Percentiles rank a stretch among this genome's conserved stretches.
Evolutionary conservation across 371 early-diverging fungal species (phyloP).

Genomic region (Zychaea mexicana): DNA sequence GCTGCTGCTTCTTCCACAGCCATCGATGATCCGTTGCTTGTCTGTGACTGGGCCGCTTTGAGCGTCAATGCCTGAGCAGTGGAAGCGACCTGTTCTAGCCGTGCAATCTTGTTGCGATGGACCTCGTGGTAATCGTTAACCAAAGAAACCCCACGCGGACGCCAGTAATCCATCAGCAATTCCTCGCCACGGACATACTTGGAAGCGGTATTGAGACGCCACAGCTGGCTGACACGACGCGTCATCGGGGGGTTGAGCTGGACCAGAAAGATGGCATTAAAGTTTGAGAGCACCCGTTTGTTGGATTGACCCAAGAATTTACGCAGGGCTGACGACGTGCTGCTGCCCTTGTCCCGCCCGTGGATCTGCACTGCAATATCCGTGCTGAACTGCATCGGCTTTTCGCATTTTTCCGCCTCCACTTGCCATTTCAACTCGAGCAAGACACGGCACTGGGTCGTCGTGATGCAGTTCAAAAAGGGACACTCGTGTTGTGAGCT

Average conservation of each 20-base stretch:
- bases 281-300: slow-evolving; percentile 45
- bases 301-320: slow-evolving; percentile 27
- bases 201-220: slow-evolving; percentile 76
- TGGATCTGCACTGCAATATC: slow-evolving; percentile 68
- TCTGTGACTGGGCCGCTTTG: slow-evolving; percentile 10
- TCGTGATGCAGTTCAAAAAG: slow-evolving; percentile 73
- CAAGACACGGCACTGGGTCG: slow-evolving; percentile 58
- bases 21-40: slow-evolving; percentile 8
- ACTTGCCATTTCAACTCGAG: slow-evolving; percentile 62
- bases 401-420: slow-evolving; percentile 59
- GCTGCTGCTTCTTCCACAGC: not conserved
- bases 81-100: slow-evolving; percentile 50
- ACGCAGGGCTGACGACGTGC: slow-evolving; percentile 31
- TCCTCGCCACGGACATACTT: slow-evolving; percentile 90
- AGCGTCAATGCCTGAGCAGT: slow-evolving; percentile 27
- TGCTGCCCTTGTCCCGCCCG: slow-evolving; percentile 49
- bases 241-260: slow-evolving; percentile 63
- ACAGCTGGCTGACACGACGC: slow-evolving; percentile 60
- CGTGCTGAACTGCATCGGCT: slow-evolving; percentile 62
- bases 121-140: slow-evolving; percentile 63
- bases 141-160: slow-evolving; percentile 73
- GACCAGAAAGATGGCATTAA: slow-evolving; percentile 58
- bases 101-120: slow-evolving; percentile 34
- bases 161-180: slow-evolving; percentile 66
- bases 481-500: slow-evolving; percentile 78